Evolutionary conservation across 441 rosid species (phyloP).

Genomic region (Pelargonium fulgidum): DNA sequence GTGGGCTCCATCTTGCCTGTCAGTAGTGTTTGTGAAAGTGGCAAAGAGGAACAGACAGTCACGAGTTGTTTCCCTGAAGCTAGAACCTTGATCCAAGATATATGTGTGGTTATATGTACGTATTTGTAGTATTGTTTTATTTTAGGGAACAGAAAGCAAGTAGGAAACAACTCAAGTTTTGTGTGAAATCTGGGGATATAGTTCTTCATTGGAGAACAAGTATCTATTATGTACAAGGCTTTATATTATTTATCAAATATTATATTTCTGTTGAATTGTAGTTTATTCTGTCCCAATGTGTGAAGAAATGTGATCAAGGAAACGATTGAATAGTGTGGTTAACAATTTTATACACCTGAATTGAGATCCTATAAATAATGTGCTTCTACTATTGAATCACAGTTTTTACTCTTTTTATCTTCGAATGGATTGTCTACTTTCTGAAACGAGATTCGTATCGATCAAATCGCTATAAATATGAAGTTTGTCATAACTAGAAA

Average conservation of each 20-base stretch:
- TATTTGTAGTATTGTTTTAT: constrained; percentile 26
- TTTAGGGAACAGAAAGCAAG: constrained; percentile 21
- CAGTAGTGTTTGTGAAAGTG: constrained; percentile 65
- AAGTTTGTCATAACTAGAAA: too few relatives aligned
- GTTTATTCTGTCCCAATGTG: constrained; percentile 13
- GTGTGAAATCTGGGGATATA: constrained; percentile 19
- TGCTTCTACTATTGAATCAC: too few relatives aligned
- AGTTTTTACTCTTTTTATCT: too few relatives aligned
- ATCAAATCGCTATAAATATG: too few relatives aligned
- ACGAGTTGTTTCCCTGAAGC: constrained; percentile 88
- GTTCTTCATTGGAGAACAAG: constrained; percentile 3
- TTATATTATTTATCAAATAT: neutral
- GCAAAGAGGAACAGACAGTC: constrained; percentile 93
- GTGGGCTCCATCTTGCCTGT: constrained; percentile 97
- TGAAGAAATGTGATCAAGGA: constrained; percentile 13
- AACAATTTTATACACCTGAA: too few relatives aligned
- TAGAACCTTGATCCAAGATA: constrained; percentile 67
- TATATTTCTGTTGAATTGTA: constrained; percentile 27
- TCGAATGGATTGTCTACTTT: too few relatives aligned
- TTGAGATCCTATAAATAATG: too few relatives aligned
- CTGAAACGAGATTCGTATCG: too few relatives aligned
- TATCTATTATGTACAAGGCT: constrained; percentile 3
- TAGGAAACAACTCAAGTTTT: constrained; percentile 23
- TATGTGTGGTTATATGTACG: constrained; percentile 29
- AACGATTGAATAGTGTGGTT: too few relatives aligned